Evolutionary conservation across 2,329 filamentous ascomycete species (phyloP), one percentile per base, ranked within the genome.

Genomic region (Aspergillus texensis): DNA sequence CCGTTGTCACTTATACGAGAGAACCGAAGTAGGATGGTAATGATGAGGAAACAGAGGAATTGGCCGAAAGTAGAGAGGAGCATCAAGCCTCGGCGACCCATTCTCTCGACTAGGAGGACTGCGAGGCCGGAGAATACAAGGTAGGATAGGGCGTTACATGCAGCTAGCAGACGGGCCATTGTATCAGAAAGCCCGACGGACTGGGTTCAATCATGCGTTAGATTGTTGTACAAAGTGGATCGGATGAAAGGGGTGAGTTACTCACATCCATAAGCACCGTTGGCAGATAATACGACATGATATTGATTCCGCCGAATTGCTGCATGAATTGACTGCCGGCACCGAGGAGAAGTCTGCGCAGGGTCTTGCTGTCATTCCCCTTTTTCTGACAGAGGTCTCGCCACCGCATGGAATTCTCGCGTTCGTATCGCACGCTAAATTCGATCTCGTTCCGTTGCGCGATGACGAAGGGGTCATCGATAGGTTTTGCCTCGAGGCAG

Each of bases 281-380:
- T 16, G 34, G 34, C 34, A 88, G 75, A 61, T 84, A 87, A 67
- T 84, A 84, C 6, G 72, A 75, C 2, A 77, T 66, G 6, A 69
- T 69, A 43, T 75, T 74, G 21, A 72, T 75, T 8, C 80, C 80
- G 39, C 76, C 74, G 3, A 84, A 71, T 63, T 85, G 83, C 55
- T 85, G 82, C 77, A 85, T 83, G 3, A 78, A 78, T 57, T 85
- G 84, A 0, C 85, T 84, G 0, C 86, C 85, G 69, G 81, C 82
- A 8, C 84, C 84, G 0, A 87, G 79, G 3, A 86, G 57, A 1
- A 86, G 59, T n/a, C 85, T 77, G 11, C 84, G 79, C 12, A 86
- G 74, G 0, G 82, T 85, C 45, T 79, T 79, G 2, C 83, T 85
- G 24, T 75, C 72, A 26, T 66, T 48, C 14, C 34, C 34, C 21